Conservation (phyloP, 441 rosid genomes). For the Francoa sonchifolia region DNA sequence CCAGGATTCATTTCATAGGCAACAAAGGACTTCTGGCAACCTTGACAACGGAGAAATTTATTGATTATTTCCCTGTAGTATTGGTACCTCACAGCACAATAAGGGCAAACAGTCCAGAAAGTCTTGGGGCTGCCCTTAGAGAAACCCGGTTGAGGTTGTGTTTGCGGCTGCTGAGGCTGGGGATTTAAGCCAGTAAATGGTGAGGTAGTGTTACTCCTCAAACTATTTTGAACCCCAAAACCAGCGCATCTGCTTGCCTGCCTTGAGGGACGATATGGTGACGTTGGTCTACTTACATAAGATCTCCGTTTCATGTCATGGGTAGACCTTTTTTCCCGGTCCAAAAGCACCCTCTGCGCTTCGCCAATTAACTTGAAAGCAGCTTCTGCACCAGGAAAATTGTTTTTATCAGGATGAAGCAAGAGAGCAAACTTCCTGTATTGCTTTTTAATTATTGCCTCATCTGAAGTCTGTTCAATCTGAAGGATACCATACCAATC, state of each 20-base stretch:
- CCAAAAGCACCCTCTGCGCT: slow-evolving; percentile 73
- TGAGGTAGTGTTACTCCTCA: slow-evolving; percentile 10
- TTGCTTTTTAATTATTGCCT: slow-evolving; percentile 66
- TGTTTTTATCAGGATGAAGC: slow-evolving; percentile 92
- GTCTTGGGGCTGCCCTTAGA: slow-evolving; percentile 21
- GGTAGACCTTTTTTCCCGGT: slow-evolving; percentile 38
- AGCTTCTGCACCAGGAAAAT: slow-evolving; percentile 85
- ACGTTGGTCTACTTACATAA: slow-evolving; percentile 23
- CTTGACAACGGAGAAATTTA: slow-evolving; percentile 32
- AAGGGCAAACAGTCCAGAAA: slow-evolving; percentile 68
- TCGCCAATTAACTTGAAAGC: slow-evolving; percentile 84
- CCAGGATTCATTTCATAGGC: slow-evolving; percentile 36
- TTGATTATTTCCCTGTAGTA: slow-evolving; percentile 26
- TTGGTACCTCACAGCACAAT: slow-evolving; percentile 38
- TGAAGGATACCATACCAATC: slow-evolving; percentile 91
- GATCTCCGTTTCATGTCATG: slow-evolving; percentile 45
- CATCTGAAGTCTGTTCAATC: slow-evolving; percentile 53
- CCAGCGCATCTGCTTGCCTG: slow-evolving; percentile 15
- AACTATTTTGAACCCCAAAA: slow-evolving; percentile 18
- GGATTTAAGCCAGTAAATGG: slow-evolving; percentile 18
- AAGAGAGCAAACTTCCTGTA: slow-evolving; percentile 68
- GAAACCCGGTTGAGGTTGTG: slow-evolving; percentile 29
- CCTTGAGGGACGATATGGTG: slow-evolving; percentile 28
- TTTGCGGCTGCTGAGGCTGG: slow-evolving; percentile 24
- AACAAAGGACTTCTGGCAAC: slow-evolving; percentile 36